Conservation (phyloP, 176 grass and related monocot species). For the Urochloa ruziziensis region DNA sequence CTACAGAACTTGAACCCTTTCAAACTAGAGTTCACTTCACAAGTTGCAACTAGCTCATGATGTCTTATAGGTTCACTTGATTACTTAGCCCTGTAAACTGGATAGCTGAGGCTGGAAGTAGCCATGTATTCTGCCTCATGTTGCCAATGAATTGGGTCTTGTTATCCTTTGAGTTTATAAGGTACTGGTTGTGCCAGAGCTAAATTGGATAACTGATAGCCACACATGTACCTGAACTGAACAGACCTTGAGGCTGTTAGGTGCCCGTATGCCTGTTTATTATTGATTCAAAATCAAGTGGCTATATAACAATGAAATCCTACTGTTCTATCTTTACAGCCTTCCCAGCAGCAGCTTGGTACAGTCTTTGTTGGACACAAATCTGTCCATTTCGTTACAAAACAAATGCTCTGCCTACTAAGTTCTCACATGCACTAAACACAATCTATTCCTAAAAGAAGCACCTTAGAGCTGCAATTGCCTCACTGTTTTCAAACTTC, state of each 20-base stretch:
- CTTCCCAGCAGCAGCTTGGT: too few relatives aligned
- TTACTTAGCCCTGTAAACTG: not conserved
- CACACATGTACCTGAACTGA: not conserved
- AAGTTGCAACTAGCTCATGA: not conserved
- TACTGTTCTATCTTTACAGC: too few relatives aligned
- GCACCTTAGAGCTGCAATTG: not conserved
- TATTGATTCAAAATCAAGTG: not conserved
- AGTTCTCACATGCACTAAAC: not conserved
- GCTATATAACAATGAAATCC: too few relatives aligned
- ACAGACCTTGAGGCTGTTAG: not conserved
- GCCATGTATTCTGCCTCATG: too few relatives aligned
- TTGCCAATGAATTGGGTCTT: not conserved
- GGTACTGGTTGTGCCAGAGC: not conserved
- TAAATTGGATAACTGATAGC: not conserved
- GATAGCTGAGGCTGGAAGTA: not conserved
- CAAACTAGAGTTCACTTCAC: not conserved
- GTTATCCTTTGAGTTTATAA: not conserved
- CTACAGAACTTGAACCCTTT: not conserved
- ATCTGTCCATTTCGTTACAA: not conserved
- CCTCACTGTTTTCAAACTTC: not conserved
- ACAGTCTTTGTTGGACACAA: not conserved
- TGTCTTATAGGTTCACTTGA: not conserved
- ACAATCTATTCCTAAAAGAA: not conserved
- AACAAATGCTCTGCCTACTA: not conserved
- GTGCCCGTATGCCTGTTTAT: not conserved